phyloP scores from a whole-genome alignment of 257 asterid genomes.

The Solanum okadae region DNA sequence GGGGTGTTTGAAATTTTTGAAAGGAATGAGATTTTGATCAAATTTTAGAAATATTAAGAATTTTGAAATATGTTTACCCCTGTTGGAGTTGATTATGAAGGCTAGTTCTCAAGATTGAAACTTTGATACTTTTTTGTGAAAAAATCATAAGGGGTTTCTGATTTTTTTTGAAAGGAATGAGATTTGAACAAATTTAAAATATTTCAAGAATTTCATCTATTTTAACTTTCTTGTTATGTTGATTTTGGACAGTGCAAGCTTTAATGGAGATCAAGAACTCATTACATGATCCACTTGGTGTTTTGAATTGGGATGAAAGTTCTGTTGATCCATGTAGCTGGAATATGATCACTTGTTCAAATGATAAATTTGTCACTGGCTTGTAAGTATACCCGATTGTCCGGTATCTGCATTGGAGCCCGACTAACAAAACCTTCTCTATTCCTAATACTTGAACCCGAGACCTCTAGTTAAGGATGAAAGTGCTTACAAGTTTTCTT shows the following conservation, averaged over 20 bases:
- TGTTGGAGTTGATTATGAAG: constrained; percentile 83
- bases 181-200: background rate
- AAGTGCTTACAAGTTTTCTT: background rate
- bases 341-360: constrained; percentile 69
- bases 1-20: background rate
- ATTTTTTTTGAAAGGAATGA: background rate
- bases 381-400: constrained; percentile 38
- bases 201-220: background rate
- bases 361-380: constrained; percentile 39
- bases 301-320: constrained; percentile 69
- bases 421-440: background rate
- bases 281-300: constrained; percentile 59
- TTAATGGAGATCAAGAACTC: constrained; percentile 70
- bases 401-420: background rate
- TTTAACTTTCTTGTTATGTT: background rate
- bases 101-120: constrained; percentile 5
- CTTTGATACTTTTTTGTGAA: background rate
- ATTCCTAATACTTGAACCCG: background rate
- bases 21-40: background rate
- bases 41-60: background rate
- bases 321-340: constrained; percentile 96
- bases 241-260: constrained; percentile 51
- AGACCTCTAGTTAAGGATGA: background rate
- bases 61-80: constrained; percentile 36
- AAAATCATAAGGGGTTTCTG: background rate